Conservation (phyloP, 2,329 filamentous ascomycete genomes). For the Incumbomyces lentus region DNA sequence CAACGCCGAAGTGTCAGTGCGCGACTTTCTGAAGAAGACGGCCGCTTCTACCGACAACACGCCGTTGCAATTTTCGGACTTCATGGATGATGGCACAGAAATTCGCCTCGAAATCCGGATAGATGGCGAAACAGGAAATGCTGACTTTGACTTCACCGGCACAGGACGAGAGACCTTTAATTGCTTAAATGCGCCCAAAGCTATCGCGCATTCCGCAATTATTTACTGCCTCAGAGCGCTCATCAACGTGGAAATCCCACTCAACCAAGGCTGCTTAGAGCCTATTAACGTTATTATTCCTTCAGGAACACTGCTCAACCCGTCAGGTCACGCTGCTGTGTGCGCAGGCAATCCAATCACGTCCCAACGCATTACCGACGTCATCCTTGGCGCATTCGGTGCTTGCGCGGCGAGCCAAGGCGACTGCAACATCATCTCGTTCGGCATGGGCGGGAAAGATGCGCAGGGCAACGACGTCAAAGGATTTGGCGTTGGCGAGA, state of each 20-base stretch:
- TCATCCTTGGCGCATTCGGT: slow-evolving; percentile 68
- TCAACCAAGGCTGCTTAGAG: slow-evolving; percentile 75
- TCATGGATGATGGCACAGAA: slow-evolving; percentile 77
- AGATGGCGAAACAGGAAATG: slow-evolving; percentile 56
- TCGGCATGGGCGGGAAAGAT: slow-evolving; percentile 58
- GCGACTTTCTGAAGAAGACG: slow-evolving; percentile 55
- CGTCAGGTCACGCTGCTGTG: slow-evolving; percentile 65
- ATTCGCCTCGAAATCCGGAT: slow-evolving; percentile 68
- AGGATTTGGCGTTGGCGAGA: slow-evolving; percentile 82
- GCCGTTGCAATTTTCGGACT: slow-evolving; percentile 63
- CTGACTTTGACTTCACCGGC: slow-evolving; percentile 66
- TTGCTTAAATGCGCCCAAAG: slow-evolving; percentile 71
- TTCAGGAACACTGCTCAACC: slow-evolving; percentile 60
- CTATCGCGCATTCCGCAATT: slow-evolving; percentile 72
- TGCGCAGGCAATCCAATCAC: slow-evolving; percentile 77
- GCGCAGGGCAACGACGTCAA: slow-evolving; percentile 26
- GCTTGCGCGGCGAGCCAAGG: slow-evolving; percentile 72
- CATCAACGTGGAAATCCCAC: slow-evolving; percentile 69
- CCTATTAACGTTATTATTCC: slow-evolving; percentile 68
- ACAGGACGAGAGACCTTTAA: slow-evolving; percentile 71
- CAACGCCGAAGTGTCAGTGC: slow-evolving; percentile 67
- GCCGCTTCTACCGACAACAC: slow-evolving; percentile 53
- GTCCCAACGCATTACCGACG: slow-evolving; percentile 68
- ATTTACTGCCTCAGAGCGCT: slow-evolving; percentile 77
- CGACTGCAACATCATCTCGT: slow-evolving; percentile 76